phyloP scores from a whole-genome alignment of 371 early-diverging fungal genomes.

The Zancudomyces culisetae region DNA sequence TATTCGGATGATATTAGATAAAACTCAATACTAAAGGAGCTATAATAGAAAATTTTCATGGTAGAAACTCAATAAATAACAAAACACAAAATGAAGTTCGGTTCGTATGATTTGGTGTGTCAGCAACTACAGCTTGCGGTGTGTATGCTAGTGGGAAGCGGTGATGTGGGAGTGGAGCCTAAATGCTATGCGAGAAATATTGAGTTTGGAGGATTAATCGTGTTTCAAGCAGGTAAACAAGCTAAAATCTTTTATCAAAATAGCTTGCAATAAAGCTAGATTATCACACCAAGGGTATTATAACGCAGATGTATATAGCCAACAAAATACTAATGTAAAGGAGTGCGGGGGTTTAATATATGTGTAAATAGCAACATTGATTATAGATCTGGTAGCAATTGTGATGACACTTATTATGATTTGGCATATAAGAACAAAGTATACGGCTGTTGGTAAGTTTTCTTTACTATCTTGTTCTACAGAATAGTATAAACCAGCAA shows the following conservation, averaged over 20 bases:
- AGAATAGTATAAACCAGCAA: neutral
- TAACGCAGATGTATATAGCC: neutral
- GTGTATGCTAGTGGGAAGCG: conserved; percentile 67
- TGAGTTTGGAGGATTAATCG: conserved; percentile 47
- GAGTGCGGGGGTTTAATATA: neutral
- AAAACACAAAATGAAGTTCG: conserved; percentile 29
- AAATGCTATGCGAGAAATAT: conserved; percentile 85
- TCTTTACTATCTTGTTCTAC: conserved; percentile 22
- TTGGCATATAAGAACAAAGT: conserved; percentile 85
- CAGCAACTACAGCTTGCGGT: conserved; percentile 57
- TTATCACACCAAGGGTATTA: neutral
- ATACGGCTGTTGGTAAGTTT: conserved; percentile 74
- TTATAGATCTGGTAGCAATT: conserved; percentile 76
- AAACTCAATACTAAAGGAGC: too few relatives aligned
- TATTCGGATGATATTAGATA: too few relatives aligned
- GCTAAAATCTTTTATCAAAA: neutral
- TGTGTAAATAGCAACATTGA: conserved; percentile 32
- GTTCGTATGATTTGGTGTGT: conserved; percentile 73
- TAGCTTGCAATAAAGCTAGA: neutral
- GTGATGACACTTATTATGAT: conserved; percentile 95
- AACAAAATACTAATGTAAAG: too few relatives aligned
- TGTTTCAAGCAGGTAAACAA: conserved; percentile 43
- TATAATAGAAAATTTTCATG: too few relatives aligned
- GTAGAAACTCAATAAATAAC: neutral
- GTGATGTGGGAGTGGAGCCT: conserved; percentile 56